Evolutionary conservation across 2,329 filamentous ascomycete genomes (phyloP), one percentile per base, ranked within the genome.

Genomic region (Curvularia sp.): DNA sequence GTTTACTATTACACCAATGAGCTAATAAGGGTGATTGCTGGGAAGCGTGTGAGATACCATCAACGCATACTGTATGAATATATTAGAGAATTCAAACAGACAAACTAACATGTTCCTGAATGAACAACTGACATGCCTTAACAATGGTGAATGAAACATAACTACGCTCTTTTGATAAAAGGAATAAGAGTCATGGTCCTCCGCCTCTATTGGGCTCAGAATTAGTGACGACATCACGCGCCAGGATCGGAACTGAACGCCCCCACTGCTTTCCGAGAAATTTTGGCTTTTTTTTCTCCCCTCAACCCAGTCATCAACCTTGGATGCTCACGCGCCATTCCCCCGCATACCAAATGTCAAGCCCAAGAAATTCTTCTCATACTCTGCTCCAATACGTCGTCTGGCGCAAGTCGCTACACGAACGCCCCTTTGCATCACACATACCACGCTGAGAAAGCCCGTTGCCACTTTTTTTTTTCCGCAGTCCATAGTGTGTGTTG

Each of bases 331-430:
- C 63, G 65, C 68, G 60, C 56, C 55, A 46, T 58, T n/a, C n/a
- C 60, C 70, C 60, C 69, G 66, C 65, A 51, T 72, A 64, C 67
- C 73, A 75, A 75, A 76, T 76, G 74, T 75, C 64, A 69, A 62
- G 56, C 38, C 60, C 56, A 65, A 63, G 61, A 56, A 53, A 15
- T 25, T 60, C 19, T 62, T 59, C 43, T 38, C 46, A 19, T 52
- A 48, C 38, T 38, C 55, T 54, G 54, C 50, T 42, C 51, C 61
- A 46, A 60, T 58, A 56, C 66, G 65, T 55, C 60, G 60, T 63
- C 57, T 68, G 73, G 73, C 66, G 68, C 73, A 73, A 61, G 46
- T 57, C 50, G 55, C 56, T 58, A 62, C 65, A 58, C 54, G 67
- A 59, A 55, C 64, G 57, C 52, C 49, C 53, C 28, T 25, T 19